Evolutionary conservation across 192 early-diverging fungal species (phyloP), one percentile per base, ranked within the genome.

Genomic region (Radiomyces spectabilis): DNA sequence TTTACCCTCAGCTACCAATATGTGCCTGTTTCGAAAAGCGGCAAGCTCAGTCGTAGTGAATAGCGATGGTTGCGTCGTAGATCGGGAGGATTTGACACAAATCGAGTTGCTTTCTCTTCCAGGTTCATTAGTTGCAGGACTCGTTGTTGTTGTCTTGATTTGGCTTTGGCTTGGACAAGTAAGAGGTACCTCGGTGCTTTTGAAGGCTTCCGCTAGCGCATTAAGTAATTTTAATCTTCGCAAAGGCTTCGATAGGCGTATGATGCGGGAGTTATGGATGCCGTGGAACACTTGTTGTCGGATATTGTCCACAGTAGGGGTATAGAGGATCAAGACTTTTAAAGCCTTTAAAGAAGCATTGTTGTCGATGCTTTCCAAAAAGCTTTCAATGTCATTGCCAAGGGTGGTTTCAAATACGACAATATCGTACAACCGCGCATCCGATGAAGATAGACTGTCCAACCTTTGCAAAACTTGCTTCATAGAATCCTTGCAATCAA

Each of bases 1-100:
- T 31, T 24, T 39, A 46, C 50, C 59, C 47, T 61, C 59, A 31
- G 59, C 59, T 6, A 61, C 59, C 3, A 61, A 19, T 2, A 61
- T 61, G 15, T 61, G 53, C 24, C 54, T 32, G 0, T 38, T 30
- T 29, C 47, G 41, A 33, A 61, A 61, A 5, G 32, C 37, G 22
- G 40, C 33, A 18, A 61, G 41, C 41, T 61, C 59, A 29, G 39
- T 43, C 1, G 33, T 18, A 19, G 51, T 40, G 22, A 61, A 61
- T 18, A 16, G 39, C 35, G 35, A 27, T 5, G 35, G 32, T 16
- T 27, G 31, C 8, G 32, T 30, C 15, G 27, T 40, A 9, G 35
- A 29, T 38, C 35, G n/a, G n/a, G n/a, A n/a, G n/a, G n/a, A n/a
- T n/a, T n/a, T n/a, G n/a, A n/a, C n/a, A n/a, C n/a, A n/a, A n/a